These are phyloP conservation scores for Eucalyptus guilfoylei DNA, from an alignment of 345 rosid species.

Conservation along the genomic window DNA sequence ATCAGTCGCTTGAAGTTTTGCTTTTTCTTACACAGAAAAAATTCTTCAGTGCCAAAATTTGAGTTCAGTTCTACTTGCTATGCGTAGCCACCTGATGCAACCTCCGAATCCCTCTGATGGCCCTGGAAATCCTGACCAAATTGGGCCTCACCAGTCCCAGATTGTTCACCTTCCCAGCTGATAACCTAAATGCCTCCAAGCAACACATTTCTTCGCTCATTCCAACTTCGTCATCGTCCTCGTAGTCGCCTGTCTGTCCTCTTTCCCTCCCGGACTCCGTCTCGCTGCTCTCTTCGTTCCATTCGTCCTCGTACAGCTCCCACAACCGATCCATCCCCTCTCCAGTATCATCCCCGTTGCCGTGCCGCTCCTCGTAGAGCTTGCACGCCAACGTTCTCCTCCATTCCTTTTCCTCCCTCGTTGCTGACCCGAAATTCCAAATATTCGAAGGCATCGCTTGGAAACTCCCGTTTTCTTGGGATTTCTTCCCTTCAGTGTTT, in stretches of 20 bases:
- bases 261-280: slow-evolving; percentile 17
- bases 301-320: slow-evolving; percentile 64
- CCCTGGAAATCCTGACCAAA: slow-evolving; percentile 49
- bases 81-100: slow-evolving; percentile 45
- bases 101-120: slow-evolving; percentile 67
- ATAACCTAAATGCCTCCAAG: slow-evolving; percentile 73
- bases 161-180: slow-evolving; percentile 72
- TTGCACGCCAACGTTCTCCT: slow-evolving; percentile 78
- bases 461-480: background rate
- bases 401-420: slow-evolving; percentile 86
- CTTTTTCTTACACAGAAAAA: background rate
- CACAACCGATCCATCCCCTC: slow-evolving; percentile 84
- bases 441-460: slow-evolving; percentile 9
- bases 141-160: slow-evolving; percentile 71
- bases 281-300: slow-evolving; percentile 10
- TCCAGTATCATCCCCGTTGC: slow-evolving; percentile 6
- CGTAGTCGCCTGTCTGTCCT: slow-evolving; percentile 16
- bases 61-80: background rate
- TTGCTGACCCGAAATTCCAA: slow-evolving; percentile 44
- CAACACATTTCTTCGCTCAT: slow-evolving; percentile 50
- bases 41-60: background rate
- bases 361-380: slow-evolving; percentile 64
- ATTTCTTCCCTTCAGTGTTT: background rate
- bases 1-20: background rate
- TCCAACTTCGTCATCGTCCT: slow-evolving; percentile 29